These are phyloP conservation scores for Arachis stenosperma DNA, from an alignment of 306 rosid genomes.

Conservation along the genomic window DNA sequence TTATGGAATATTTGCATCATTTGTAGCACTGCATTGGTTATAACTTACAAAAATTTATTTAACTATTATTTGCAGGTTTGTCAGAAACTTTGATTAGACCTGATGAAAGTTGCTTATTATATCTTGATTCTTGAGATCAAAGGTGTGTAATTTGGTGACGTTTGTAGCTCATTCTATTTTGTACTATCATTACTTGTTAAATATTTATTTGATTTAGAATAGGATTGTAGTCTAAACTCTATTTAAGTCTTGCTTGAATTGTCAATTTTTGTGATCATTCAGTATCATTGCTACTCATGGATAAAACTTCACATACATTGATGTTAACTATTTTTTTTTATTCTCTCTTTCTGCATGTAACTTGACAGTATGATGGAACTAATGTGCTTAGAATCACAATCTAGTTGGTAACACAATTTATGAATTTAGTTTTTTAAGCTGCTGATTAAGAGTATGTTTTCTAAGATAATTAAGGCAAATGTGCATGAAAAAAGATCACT, in stretches of 20 bases:
- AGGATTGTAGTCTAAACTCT: not conserved
- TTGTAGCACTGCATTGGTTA: not conserved
- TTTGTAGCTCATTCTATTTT: not conserved
- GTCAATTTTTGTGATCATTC: not conserved
- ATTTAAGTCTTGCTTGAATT: not conserved
- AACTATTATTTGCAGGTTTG: conserved; percentile 35
- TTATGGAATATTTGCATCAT: not conserved
- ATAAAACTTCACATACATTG: not conserved
- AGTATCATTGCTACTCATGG: not conserved
- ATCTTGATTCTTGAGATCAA: conserved; percentile 7
- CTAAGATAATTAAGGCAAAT: not conserved
- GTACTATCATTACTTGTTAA: not conserved
- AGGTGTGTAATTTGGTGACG: not conserved
- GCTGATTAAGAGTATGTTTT: not conserved
- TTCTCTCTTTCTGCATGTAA: not conserved
- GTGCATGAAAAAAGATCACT: too few relatives aligned
- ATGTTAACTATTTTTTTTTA: not conserved
- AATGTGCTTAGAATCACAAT: not conserved
- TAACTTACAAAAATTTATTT: not conserved
- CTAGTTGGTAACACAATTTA: not conserved
- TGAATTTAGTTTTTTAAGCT: too few relatives aligned
- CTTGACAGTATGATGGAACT: not conserved
- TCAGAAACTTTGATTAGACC: conserved; percentile 25
- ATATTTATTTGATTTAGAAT: not conserved
- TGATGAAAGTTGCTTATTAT: conserved; percentile 5